Conservation (phyloP, 768 basidiomycete genomes). For the Hypholoma fasciculare region DNA sequence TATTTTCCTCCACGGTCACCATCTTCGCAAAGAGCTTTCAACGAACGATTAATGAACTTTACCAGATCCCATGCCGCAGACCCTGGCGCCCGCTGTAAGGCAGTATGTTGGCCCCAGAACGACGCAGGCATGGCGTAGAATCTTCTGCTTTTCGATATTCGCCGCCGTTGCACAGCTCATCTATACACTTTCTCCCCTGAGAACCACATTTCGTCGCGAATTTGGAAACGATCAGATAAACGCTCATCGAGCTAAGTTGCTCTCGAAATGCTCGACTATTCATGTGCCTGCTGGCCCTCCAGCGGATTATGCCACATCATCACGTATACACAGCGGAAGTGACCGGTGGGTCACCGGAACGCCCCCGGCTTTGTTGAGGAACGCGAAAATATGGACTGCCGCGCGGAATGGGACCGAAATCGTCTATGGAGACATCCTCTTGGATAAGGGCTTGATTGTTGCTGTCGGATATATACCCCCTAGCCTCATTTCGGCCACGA, state of each 20-base stretch:
- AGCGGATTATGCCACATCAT: conserved; percentile 14
- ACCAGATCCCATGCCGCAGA: no score
- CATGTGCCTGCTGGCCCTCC: conserved; percentile 26
- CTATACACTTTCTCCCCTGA: neutral
- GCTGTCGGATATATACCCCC: conserved; percentile 44
- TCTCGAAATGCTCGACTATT: conserved; percentile 17
- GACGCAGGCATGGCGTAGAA: no score
- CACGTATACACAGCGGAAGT: conserved; percentile 28
- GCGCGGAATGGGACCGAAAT: conserved; percentile 53
- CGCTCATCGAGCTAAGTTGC: conserved; percentile 7
- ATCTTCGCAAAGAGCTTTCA: no score
- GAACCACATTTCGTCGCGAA: neutral
- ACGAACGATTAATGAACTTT: no score
- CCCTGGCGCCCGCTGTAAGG: no score
- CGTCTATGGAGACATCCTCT: conserved; percentile 56
- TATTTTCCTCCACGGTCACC: no score
- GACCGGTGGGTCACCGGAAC: conserved; percentile 62
- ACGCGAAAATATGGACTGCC: conserved; percentile 83
- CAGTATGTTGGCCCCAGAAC: no score
- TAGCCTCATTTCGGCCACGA: conserved; percentile 18
- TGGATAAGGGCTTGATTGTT: conserved; percentile 65
- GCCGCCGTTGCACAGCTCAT: neutral
- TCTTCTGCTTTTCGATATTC: no score
- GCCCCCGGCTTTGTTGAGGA: conserved; percentile 52
- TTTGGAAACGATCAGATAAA: neutral